Base-by-base conservation (phyloP, 2,329 filamentous ascomycete species). In the Esteya vermicola region DNA sequence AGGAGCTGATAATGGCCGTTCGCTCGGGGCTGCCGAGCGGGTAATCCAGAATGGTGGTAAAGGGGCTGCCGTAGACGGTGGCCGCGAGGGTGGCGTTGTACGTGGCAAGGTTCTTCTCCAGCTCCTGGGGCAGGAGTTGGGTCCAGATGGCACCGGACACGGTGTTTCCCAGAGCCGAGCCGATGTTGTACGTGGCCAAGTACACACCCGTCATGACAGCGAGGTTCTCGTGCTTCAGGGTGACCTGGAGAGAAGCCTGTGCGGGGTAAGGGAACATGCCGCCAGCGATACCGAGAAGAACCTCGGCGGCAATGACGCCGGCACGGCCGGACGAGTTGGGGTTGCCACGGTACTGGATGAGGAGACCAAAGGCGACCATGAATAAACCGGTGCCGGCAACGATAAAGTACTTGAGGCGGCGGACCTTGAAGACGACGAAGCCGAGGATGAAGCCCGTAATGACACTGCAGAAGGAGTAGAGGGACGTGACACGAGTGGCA, bases 121-220 rank as follows among this genome's bases (percentile, higher is more conserved):
- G 63, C 31, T 62, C 52, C 0, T 44, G 42, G 2, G 69, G 72
- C 33, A 78, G 59, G 3, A 67, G 57, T 50, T 79, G 72, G 1
- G 68, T 70, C 74, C 74, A 79, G 45, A 80, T 67, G 18, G 72
- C 70, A 13, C 74, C 75, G 0, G 74, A 74, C 21, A 79, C 65
- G 14, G 70, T 64, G 51, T 70, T 70, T 19, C 75, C 75, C 2
- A 78, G 53, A 1, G 74, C 74, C 6, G 65, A 73, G 23, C 75
- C 75, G 30, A 79, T 63, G 51, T 73, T 74, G 57, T 78, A 79
- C n/a, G 60, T 66, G 14, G 75, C 70, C 3, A 80, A 65, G 51
- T 70, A 80, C 16, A 80, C 54, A 31, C 69, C 74, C 0, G 75
- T 81, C 46, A 81, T 68, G 45, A 78, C 70, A 33, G 77, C 76